These are phyloP conservation scores for Phytophthora palmivora DNA, from an alignment of 352 stramenopile genomes.

Conservation along the genomic window DNA sequence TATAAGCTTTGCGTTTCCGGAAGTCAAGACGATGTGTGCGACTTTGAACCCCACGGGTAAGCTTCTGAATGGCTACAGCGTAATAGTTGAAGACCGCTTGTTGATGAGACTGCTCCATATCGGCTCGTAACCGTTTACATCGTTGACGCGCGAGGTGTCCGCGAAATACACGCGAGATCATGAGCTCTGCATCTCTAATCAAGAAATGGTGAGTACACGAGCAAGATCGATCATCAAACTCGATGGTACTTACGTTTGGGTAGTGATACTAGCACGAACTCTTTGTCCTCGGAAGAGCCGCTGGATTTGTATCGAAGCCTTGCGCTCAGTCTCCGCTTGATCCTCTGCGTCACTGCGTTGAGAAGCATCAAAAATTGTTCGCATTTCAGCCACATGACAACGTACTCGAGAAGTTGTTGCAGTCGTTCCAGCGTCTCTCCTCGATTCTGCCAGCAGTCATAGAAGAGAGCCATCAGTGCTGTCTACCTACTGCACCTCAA, in stretches of 20 bases:
- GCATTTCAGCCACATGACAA: not conserved
- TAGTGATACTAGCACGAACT: slow-evolving; percentile 50
- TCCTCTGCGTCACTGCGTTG: slow-evolving; percentile 50
- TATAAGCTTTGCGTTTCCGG: slow-evolving; percentile 63
- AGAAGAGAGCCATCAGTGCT: slow-evolving; percentile 63
- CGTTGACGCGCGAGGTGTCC: slow-evolving; percentile 56
- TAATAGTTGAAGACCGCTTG: slow-evolving; percentile 53
- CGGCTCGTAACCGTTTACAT: slow-evolving; percentile 29
- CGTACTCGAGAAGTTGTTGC: slow-evolving; percentile 58
- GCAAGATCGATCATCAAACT: not conserved
- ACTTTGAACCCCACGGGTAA: slow-evolving; percentile 54
- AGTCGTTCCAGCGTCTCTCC: slow-evolving; percentile 53
- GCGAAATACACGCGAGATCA: slow-evolving; percentile 64
- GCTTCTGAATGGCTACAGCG: slow-evolving; percentile 64
- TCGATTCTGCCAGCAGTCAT: slow-evolving; percentile 66
- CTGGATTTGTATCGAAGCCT: slow-evolving; percentile 64
- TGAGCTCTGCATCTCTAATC: slow-evolving; percentile 54
- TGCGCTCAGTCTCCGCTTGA: slow-evolving; percentile 46
- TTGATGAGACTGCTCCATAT: slow-evolving; percentile 29
- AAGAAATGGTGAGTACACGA: not conserved
- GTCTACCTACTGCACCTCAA: not conserved
- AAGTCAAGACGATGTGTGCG: slow-evolving; percentile 61
- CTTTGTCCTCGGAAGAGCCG: slow-evolving; percentile 63
- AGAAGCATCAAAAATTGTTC: no score
- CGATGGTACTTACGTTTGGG: slow-evolving; percentile 36